Evolutionary conservation across 805 yeast species (phyloP), one percentile per base, ranked within the genome.

Genomic region (Candida railenensis): DNA sequence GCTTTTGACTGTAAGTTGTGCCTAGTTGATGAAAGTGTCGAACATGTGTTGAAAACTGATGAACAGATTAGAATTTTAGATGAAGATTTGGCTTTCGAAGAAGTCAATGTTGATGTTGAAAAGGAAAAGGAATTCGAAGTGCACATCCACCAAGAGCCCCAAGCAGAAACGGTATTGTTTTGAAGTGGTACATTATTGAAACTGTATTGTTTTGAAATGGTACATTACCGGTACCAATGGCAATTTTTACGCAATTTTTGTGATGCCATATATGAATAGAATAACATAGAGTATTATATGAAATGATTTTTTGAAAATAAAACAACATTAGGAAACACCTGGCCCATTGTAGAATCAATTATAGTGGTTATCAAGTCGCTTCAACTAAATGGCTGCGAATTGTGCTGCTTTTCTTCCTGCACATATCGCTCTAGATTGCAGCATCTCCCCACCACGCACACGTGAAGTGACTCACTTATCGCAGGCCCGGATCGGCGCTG

Each of bases 1-100:
- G 85, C 84, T 3, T 76, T 75, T 55, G 73, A 71, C 41, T 77
- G 83, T 53, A 63, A 67, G 37, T 57, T 77, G 49, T 74, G 80
- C 45, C 63, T 68, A 51, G 57, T 76, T 28, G 77, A 80, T 49
- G 55, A 56, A 14, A 57, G 52, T 48, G 53, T 47, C 20, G 48
- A 47, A 12, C 22, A 42, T 14, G 47, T 58, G 18, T 46, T 57
- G 28, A 56, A 57, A 47, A 44, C 44, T 3, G 60, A 56, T 25
- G 39, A 20, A 20, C 47, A 43, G 33, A 37, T 19, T 15, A 38
- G 32, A 43, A 9, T 39, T 4, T n/a, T 25, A 5, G 19, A 15
- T n/a, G 34, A 37, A 20, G 36, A 22, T 18, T 4, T 16, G 12
- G 20, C 30, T 5, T 7, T 7, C 30, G 30, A 25, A 25, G 30